Evolutionary conservation across 495 filamentous ascomycete genomes (phyloP), one percentile per base, ranked within the genome.

Genomic region (Penicillium malachiteum): DNA sequence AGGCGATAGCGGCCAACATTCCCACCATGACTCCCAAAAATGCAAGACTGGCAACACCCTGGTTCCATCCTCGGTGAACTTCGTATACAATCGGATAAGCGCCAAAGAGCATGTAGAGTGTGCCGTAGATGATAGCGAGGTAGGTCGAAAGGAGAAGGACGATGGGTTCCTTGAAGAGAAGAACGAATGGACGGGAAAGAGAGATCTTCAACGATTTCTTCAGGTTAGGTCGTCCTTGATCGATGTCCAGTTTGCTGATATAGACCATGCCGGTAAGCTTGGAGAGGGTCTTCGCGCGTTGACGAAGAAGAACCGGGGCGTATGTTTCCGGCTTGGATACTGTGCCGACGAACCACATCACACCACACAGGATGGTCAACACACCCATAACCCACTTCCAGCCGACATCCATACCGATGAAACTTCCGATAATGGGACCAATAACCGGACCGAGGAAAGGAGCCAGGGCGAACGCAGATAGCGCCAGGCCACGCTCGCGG

Each of bases 21-120:
- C 91, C 90, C 49, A 87, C 66, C 48, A 87, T 87, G 31, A 95
- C 88, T 11, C 89, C 88, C 0, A 84, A 62, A 66, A 91, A 94
- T 16, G 88, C 74, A 0, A 94, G 81, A 12, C 87, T 87, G 0
- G 81, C 76, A 26, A 87, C 64, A 35, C 86, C 84, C n/a, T 83
- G 73, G 12, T 75, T 77, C 90, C 90, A 94, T 43, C 83, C 82
- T 9, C 89, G 86, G 54, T 86, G 68, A 17, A 85, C 65, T 13
- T 78, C 71, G 68, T 90, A 94, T 35, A 94, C 84, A 45, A 92
- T 84, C 1, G 90, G 91, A 54, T 66, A 74, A 12, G 87, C 88
- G 26, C 88, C 83, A 73, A 95, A 94, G 17, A 92, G 78, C 45
- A 92, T 80, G 68, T 91, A 92, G 5, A 91, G 73, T 13, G 88